These are phyloP conservation scores for Solanum paucissectum DNA, from an alignment of 257 asterid genomes.

Conservation along the genomic window DNA sequence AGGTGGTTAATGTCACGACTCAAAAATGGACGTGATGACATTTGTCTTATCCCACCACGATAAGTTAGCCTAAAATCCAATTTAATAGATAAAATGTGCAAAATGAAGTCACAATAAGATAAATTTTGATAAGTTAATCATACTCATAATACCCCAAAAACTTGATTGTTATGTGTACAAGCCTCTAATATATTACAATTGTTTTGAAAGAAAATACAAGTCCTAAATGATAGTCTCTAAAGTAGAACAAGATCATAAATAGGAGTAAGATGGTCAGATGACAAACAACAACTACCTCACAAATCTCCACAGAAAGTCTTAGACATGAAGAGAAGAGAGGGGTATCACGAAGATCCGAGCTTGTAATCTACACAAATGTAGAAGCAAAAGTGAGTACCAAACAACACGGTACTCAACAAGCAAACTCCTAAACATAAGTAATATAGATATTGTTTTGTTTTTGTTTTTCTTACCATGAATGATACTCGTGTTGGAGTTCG, in stretches of 20 bases:
- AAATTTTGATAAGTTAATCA: too few species aligned
- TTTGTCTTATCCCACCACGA: not conserved
- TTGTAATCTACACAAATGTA: not conserved
- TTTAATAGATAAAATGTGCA: not conserved
- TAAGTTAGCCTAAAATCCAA: not conserved
- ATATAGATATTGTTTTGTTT: too few species aligned
- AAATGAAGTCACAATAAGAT: not conserved
- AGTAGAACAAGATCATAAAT: too few species aligned
- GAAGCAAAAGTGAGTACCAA: not conserved
- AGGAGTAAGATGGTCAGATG: not conserved
- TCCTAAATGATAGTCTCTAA: not conserved
- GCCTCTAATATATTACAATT: too few species aligned
- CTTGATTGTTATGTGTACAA: accelerated
- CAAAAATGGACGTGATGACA: accelerated
- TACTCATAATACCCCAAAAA: too few species aligned
- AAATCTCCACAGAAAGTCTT: accelerated
- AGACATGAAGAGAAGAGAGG: not conserved
- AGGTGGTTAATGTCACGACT: not conserved
- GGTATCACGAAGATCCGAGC: not conserved
- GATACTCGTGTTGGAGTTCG: not conserved
- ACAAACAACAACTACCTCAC: not conserved
- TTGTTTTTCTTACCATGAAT: not conserved
- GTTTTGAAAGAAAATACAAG: not conserved
- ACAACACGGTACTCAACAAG: not conserved
- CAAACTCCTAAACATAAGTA: not conserved